phyloP scores from a whole-genome alignment of 2,329 filamentous ascomycete genomes.

The Penicillium glabrum region DNA sequence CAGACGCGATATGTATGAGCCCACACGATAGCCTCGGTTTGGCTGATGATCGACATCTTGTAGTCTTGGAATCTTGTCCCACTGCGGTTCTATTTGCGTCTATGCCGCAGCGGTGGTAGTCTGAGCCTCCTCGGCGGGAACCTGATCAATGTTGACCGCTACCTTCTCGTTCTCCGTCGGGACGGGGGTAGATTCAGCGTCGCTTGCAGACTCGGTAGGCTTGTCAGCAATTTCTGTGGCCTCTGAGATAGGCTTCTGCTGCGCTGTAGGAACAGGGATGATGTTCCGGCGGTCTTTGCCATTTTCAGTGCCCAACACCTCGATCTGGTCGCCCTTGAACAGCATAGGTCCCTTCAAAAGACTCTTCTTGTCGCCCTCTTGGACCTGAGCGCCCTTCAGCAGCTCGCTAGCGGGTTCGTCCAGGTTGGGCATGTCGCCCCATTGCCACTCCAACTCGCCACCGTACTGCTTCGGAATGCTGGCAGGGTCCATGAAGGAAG shows the following conservation, averaged over 20 bases:
- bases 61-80: neutral
- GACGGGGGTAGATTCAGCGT: conserved; percentile 1
- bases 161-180: conserved; percentile 2
- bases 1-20: conserved; percentile 1
- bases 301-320: conserved; percentile 35
- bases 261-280: conserved; percentile 24
- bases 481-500: conserved; percentile 74
- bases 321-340: conserved; percentile 33
- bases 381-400: conserved; percentile 27
- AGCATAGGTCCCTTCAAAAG: conserved; percentile 38
- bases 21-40: conserved; percentile 2
- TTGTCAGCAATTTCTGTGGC: neutral
- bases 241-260: neutral
- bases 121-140: conserved; percentile 7
- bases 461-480: conserved; percentile 91
- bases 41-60: conserved; percentile 6
- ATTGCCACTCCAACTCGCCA: conserved; percentile 78
- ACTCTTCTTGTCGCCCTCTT: conserved; percentile 23
- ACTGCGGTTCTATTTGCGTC: conserved; percentile 4
- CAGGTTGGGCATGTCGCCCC: conserved; percentile 71
- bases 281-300: conserved; percentile 31
- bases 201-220: neutral
- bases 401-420: conserved; percentile 52
- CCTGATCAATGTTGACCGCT: conserved; percentile 4
- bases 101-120: conserved; percentile 14